Percentiles rank a stretch among this genome's conserved stretches.
These are phyloP conservation scores for Clavispora vitiphila DNA, from an alignment of 805 yeast species.

Conservation along the genomic window DNA sequence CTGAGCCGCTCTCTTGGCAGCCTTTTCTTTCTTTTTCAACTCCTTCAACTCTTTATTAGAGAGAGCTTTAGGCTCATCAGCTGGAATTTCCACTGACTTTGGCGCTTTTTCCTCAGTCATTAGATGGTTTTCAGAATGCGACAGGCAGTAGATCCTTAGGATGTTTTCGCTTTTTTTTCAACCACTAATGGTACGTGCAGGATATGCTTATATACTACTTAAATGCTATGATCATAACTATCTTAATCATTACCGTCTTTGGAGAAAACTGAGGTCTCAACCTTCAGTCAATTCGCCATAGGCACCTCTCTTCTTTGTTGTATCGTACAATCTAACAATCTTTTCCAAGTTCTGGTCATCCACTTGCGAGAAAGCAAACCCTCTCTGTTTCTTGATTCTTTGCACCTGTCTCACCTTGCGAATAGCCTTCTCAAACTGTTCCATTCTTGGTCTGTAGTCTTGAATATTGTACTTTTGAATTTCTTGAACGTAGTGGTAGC, in stretches of 20 bases:
- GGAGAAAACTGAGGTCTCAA: background rate
- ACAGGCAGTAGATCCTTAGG: background rate
- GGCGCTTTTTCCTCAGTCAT: constrained; percentile 6
- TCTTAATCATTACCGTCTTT: background rate
- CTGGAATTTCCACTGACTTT: constrained; percentile 3
- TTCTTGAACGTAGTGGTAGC: constrained; percentile 93
- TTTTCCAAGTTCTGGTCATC: constrained; percentile 87
- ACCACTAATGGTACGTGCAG: background rate
- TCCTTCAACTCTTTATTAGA: constrained; percentile 84
- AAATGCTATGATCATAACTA: background rate
- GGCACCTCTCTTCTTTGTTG: constrained; percentile 78
- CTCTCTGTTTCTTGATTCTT: constrained; percentile 96
- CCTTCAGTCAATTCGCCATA: constrained; percentile 48
- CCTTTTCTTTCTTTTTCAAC: constrained; percentile 81
- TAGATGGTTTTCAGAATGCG: background rate
- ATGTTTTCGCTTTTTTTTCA: background rate
- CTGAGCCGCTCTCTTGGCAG: constrained; percentile 86
- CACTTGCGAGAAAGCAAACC: constrained; percentile 95
- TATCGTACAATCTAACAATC: constrained; percentile 89
- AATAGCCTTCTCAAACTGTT: constrained; percentile 94
- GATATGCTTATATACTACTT: background rate
- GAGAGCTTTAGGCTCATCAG: constrained; percentile 21
- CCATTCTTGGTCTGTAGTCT: constrained; percentile 93
- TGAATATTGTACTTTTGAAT: constrained; percentile 92
- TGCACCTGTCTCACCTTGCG: constrained; percentile 97